phyloP scores from a whole-genome alignment of 2,329 filamentous ascomycete species.

The Colletotrichum spaethianum region DNA sequence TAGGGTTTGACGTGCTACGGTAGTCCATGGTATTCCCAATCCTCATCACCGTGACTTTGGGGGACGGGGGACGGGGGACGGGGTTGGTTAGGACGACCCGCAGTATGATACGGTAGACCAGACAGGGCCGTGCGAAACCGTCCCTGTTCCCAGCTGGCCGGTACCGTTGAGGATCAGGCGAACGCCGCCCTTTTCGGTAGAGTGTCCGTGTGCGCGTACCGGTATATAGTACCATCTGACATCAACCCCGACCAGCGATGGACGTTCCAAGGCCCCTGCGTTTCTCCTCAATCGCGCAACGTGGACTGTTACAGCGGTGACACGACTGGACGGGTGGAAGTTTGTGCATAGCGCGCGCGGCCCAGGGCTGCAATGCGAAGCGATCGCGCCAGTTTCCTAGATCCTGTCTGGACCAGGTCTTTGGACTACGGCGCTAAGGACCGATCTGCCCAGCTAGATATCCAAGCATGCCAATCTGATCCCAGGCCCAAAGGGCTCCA shows the following conservation, averaged over 20 bases:
- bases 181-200: conserved; percentile 33
- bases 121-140: conserved; percentile 24
- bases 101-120: conserved; percentile 26
- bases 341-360: conserved; percentile 12
- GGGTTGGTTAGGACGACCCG: conserved; percentile 25
- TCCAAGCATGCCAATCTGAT: neutral
- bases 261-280: conserved; percentile 10
- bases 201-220: conserved; percentile 17
- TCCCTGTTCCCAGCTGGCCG: conserved; percentile 35
- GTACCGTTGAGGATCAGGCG: conserved; percentile 28
- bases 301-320: conserved; percentile 26
- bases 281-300: conserved; percentile 4
- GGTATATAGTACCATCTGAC: neutral
- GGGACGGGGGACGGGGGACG: neutral
- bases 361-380: neutral
- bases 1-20: neutral
- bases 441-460: conserved; percentile 1
- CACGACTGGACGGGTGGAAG: neutral
- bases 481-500: neutral
- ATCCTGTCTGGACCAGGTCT: conserved; percentile 3
- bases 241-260: conserved; percentile 1
- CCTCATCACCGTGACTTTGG: neutral
- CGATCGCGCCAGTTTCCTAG: neutral
- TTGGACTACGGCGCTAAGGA: conserved; percentile 13
- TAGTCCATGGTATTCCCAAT: neutral